Base-by-base conservation (phyloP, 108 stramenopile genomes). In the Bacterosira constricta region DNA sequence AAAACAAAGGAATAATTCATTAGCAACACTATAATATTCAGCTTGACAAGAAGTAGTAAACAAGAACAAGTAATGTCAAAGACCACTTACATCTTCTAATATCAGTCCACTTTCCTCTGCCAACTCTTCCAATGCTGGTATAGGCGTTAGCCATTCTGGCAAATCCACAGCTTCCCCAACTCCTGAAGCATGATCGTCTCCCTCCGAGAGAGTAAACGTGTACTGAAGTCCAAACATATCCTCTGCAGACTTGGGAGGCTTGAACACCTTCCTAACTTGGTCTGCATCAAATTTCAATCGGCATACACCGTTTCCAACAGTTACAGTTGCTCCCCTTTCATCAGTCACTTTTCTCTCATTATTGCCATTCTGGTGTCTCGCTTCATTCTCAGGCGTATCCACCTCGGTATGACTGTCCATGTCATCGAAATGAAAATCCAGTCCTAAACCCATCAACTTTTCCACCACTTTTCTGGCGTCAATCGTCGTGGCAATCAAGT, bases 401-500 rank as follows among this genome's bases (percentile, higher is more conserved):
- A 73, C 63, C 6, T 82, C 71, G 5, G 58, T 39, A 54, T 70
- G 66, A 53, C 79, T 60, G 21, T 77, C 78, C 0, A 60, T 42
- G 10, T 87, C 79, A 42, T 89, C 78, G 53, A 85, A 85, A 52
- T 83, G 87, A 63, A 82, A 86, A 63, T 96, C 85, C n/a, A 72
- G 57, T 0, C 92, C 92, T 20, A 88, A 47, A 27, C 70, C 75
- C 95, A 96, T 90, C 64, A 96, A 54, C 50, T 88, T 81, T 4
- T 87, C 82, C 29, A 91, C 57, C 9, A 93, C 87, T 8, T 90
- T 88, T 31, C 91, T 55, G 0, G 97, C 93, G 85, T 99, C 97
- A 52, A 98, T 94, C 1, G 99, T 99, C 4, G 99, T 99, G 34
- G 90, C 91, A 25, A 98, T 88, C 53, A 98, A 87, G 47, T 90